A percentile compares a stretch with the other conserved stretches of the same genome.
These are phyloP conservation scores for Globisporangium alternatum DNA, from an alignment of 352 stramenopile species.

Conservation along the genomic window DNA sequence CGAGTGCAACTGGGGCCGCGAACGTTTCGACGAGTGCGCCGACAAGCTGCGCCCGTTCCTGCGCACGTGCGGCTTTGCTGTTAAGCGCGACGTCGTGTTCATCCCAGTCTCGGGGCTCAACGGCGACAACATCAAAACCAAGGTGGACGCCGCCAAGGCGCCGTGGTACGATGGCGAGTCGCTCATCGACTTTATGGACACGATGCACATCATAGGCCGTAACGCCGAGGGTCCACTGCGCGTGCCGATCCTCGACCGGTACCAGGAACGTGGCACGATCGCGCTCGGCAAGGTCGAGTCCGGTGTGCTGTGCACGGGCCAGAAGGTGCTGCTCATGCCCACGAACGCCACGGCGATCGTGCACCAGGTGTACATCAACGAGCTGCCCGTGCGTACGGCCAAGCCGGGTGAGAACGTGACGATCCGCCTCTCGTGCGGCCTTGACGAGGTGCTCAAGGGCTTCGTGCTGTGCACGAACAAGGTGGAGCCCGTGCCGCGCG, in stretches of 20 bases:
- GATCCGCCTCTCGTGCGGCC: conserved; percentile 90
- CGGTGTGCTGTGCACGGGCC: conserved; percentile 89
- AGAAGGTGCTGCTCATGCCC: conserved; percentile 96
- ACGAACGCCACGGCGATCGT: conserved; percentile 68
- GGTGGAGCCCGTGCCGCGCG: conserved; percentile 43
- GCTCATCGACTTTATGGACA: conserved; percentile 94
- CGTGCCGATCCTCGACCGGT: conserved; percentile 97
- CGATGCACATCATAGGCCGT: conserved; percentile 88
- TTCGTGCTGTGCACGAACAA: conserved; percentile 92
- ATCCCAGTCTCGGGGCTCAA: conserved; percentile 96
- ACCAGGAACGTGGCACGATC: conserved; percentile 96
- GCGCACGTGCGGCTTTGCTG: conserved; percentile 94
- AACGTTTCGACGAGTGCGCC: conserved; percentile 90
- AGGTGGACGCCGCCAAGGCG: conserved; percentile 55
- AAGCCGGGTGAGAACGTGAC: conserved; percentile 98
- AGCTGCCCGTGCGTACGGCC: conserved; percentile 91
- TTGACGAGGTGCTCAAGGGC: conserved; percentile 87
- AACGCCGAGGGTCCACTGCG: conserved; percentile 90
- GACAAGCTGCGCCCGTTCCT: conserved; percentile 95
- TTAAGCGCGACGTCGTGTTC: conserved; percentile 98
- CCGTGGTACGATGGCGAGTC: conserved; percentile 95
- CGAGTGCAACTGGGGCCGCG: conserved; percentile 94
- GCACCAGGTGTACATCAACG: conserved; percentile 90
- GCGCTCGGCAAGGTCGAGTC: conserved; percentile 98
- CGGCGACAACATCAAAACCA: conserved; percentile 96